These are phyloP conservation scores for Pholiota microspora DNA, from an alignment of 768 basidiomycete species.

Conservation along the genomic window DNA sequence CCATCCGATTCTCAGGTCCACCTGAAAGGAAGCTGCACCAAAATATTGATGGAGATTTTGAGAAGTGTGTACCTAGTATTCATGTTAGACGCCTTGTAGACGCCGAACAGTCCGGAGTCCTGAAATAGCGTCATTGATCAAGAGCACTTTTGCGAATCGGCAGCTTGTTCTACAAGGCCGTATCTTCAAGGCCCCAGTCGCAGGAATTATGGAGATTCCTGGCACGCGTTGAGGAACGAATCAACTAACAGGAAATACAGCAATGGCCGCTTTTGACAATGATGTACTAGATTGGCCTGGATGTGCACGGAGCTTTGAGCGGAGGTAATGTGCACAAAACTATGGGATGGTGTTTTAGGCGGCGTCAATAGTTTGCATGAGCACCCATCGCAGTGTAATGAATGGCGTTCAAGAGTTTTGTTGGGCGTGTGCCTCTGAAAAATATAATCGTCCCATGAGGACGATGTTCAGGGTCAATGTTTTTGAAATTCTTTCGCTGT, in stretches of 20 bases:
- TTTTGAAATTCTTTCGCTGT: background rate
- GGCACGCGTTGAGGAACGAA: too few relatives aligned
- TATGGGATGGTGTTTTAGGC: background rate
- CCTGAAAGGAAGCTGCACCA: background rate
- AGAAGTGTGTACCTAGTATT: too few relatives aligned
- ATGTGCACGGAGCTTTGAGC: background rate
- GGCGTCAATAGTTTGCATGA: background rate
- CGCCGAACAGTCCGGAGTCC: background rate
- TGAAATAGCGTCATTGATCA: too few relatives aligned
- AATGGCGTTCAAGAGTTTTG: background rate
- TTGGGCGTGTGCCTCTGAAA: background rate
- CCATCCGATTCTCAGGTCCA: background rate
- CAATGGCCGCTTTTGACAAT: background rate
- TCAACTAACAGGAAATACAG: too few relatives aligned
- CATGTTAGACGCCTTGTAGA: background rate
- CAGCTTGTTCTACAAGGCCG: too few relatives aligned
- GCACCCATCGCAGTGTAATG: background rate
- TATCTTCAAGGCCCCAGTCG: too few relatives aligned
- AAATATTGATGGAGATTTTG: background rate
- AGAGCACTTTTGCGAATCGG: too few relatives aligned
- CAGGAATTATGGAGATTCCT: too few relatives aligned
- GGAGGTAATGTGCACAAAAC: background rate
- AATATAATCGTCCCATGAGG: background rate
- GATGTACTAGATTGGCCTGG: background rate
- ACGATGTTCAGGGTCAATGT: background rate